A percentile compares a stretch with the other conserved stretches of the same genome.
Evolutionary conservation across 352 stramenopile genomes (phyloP).

Genomic region (Phytophthora sp.): DNA sequence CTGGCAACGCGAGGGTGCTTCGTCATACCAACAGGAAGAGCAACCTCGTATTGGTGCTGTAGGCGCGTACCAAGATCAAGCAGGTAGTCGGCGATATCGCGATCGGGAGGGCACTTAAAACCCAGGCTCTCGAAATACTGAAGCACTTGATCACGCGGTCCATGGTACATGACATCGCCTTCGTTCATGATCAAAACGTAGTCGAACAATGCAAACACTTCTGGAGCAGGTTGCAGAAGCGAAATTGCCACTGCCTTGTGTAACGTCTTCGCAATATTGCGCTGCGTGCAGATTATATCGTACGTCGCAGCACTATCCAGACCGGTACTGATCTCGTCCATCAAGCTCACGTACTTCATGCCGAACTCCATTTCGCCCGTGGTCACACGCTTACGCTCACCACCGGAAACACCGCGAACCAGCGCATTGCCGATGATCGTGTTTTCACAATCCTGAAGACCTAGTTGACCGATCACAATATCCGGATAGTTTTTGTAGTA

Average conservation of each 20-base stretch:
- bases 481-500: not conserved
- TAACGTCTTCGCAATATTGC: constrained; percentile 32
- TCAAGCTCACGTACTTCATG: constrained; percentile 61
- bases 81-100: constrained; percentile 6
- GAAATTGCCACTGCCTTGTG: constrained; percentile 57
- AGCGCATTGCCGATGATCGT: constrained; percentile 55
- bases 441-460: constrained; percentile 42
- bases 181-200: constrained; percentile 40
- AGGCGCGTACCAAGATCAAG: constrained; percentile 33
- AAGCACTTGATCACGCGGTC: constrained; percentile 1
- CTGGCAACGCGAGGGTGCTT: constrained; percentile 13
- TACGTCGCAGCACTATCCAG: too few relatives aligned
- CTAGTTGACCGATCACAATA: constrained; percentile 1
- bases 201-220: constrained; percentile 44
- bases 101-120: constrained; percentile 5
- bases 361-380: constrained; percentile 83
- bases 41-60: constrained; percentile 35
- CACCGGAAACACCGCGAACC: constrained; percentile 55
- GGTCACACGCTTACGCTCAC: constrained; percentile 62
- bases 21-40: too few relatives aligned
- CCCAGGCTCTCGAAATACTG: constrained; percentile 8
- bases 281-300: constrained; percentile 39
- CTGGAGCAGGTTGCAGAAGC: constrained; percentile 76
- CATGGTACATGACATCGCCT: constrained; percentile 33
- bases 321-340: constrained; percentile 69